Conservation (phyloP, 176 grass and related monocot genomes). For the Cenchrus fungigraminus region DNA sequence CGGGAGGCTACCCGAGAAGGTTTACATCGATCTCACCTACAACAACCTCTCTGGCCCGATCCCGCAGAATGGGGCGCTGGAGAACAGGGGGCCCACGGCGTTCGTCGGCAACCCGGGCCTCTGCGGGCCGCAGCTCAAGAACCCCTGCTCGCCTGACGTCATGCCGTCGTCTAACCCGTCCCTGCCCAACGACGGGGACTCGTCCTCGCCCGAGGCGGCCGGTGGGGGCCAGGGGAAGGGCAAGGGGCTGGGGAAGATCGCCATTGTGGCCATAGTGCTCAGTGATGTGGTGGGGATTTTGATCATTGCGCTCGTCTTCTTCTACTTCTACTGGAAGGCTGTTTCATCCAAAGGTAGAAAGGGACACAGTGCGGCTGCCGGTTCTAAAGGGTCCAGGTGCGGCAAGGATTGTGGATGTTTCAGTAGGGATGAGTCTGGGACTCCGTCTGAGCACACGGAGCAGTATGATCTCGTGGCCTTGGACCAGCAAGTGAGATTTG, state of each 20-base stretch:
- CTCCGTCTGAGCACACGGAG: constrained; percentile 59
- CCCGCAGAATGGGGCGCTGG: constrained; percentile 74
- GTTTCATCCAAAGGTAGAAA: constrained; percentile 49
- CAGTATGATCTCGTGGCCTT: constrained; percentile 68
- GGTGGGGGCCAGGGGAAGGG: constrained; percentile 33
- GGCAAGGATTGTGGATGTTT: constrained; percentile 74
- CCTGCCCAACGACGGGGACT: constrained; percentile 51
- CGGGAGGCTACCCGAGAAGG: constrained; percentile 83
- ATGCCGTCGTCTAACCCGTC: constrained; percentile 50
- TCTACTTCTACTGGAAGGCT: constrained; percentile 73
- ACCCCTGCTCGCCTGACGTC: constrained; percentile 53
- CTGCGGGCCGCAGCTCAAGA: constrained; percentile 84
- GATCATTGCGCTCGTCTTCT: constrained; percentile 74
- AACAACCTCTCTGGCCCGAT: constrained; percentile 89
- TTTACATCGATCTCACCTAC: constrained; percentile 89
- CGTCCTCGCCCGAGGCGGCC: not conserved
- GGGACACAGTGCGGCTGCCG: constrained; percentile 17
- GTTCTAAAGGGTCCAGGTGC: constrained; percentile 36
- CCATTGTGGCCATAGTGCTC: constrained; percentile 68
- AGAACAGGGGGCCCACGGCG: constrained; percentile 76
- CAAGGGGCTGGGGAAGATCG: constrained; percentile 64
- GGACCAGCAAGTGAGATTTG: constrained; percentile 68
- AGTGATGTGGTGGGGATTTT: constrained; percentile 75
- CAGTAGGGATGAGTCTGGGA: constrained; percentile 55
- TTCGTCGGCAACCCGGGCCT: constrained; percentile 78